These are phyloP conservation scores for Lunasporangiospora selenospora DNA, from an alignment of 192 early-diverging fungal species.

Conservation along the genomic window DNA sequence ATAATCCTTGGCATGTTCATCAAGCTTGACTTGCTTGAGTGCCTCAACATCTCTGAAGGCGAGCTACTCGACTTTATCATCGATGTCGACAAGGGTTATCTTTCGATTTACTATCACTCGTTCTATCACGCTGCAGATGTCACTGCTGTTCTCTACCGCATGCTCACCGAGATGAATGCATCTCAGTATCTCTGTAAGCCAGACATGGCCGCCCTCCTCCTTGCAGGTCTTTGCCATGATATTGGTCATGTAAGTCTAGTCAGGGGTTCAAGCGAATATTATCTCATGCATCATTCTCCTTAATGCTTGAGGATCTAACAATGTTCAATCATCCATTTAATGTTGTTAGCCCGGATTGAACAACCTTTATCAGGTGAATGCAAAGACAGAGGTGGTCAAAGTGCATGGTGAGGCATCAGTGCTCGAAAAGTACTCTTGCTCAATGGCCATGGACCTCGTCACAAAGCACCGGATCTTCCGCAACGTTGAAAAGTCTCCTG, in stretches of 20 bases:
- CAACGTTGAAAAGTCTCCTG: slow-evolving; percentile 51
- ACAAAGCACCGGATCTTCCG: slow-evolving; percentile 75
- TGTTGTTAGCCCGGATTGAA: slow-evolving; percentile 81
- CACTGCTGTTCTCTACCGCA: slow-evolving; percentile 80
- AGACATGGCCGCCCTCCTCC: slow-evolving; percentile 78
- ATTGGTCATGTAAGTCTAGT: slow-evolving; percentile 74
- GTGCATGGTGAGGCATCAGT: slow-evolving; percentile 83
- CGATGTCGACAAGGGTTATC: slow-evolving; percentile 83
- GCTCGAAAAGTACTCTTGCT: slow-evolving; percentile 86
- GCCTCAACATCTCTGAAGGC: slow-evolving; percentile 62
- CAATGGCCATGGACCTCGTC: slow-evolving; percentile 76
- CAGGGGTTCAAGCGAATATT: not conserved
- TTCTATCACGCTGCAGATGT: slow-evolving; percentile 95
- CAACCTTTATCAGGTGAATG: slow-evolving; percentile 92
- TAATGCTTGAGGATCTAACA: not conserved
- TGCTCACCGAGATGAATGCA: slow-evolving; percentile 73
- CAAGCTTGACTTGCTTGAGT: slow-evolving; percentile 65
- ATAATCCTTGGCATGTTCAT: slow-evolving; percentile 82
- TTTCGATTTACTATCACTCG: slow-evolving; percentile 90
- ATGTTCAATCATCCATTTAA: not conserved
- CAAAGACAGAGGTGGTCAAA: slow-evolving; percentile 75
- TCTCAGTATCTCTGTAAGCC: slow-evolving; percentile 68
- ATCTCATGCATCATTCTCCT: not conserved
- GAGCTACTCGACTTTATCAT: slow-evolving; percentile 85
- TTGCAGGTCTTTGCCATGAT: slow-evolving; percentile 92